These are phyloP conservation scores for Rhizophora apiculata DNA, from an alignment of 345 rosid genomes.

Conservation along the genomic window DNA sequence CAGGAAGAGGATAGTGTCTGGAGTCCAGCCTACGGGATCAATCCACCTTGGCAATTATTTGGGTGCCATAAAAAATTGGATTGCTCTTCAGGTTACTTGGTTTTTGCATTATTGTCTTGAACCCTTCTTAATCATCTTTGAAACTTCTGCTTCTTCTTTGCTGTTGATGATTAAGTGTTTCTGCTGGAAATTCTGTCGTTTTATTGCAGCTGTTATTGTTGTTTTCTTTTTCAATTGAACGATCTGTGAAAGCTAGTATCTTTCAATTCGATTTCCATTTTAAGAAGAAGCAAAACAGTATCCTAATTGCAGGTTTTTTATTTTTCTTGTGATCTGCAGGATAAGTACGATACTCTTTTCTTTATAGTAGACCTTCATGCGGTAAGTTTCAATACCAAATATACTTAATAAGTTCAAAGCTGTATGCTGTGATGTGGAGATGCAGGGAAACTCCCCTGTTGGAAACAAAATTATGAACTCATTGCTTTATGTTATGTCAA, in stretches of 20 bases:
- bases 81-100: conserved; percentile 61
- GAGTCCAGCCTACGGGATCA: conserved; percentile 91
- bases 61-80: conserved; percentile 88
- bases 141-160: background rate
- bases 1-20: conserved; percentile 87
- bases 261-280: background rate
- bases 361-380: conserved; percentile 87
- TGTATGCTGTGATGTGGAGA: background rate
- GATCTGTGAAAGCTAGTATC: no score
- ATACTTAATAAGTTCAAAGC: background rate
- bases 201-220: no score
- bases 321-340: conserved; percentile 40
- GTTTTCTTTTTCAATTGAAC: no score
- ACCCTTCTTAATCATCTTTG: background rate
- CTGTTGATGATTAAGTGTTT: background rate
- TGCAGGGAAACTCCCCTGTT: background rate
- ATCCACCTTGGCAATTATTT: conserved; percentile 91
- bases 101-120: background rate
- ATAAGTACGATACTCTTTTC: conserved; percentile 76
- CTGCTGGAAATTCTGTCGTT: no score
- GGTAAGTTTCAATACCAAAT: conserved; percentile 36
- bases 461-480: background rate
- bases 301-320: background rate
- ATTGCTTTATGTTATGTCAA: background rate
- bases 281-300: background rate